These are phyloP conservation scores for Syncephalastrum racemosum DNA, from an alignment of 371 early-diverging fungal genomes.

Conservation along the genomic window DNA sequence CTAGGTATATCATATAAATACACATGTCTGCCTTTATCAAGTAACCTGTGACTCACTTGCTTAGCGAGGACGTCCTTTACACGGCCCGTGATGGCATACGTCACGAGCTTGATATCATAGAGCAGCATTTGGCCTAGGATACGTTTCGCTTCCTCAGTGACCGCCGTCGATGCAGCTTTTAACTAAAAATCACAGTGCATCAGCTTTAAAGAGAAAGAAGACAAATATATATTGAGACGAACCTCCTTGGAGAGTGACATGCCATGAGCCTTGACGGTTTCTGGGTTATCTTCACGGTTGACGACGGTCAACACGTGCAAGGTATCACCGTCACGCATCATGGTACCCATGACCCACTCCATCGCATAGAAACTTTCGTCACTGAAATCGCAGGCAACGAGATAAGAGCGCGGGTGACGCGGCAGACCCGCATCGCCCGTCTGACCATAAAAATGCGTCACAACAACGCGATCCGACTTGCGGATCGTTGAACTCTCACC, in stretches of 20 bases:
- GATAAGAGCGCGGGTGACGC: conserved; percentile 25
- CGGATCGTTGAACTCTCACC: conserved; percentile 7
- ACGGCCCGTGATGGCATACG: conserved; percentile 51
- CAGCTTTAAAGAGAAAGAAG: background rate
- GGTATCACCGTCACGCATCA: conserved; percentile 58
- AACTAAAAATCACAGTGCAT: conserved; percentile 18
- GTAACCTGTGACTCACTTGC: conserved; percentile 5
- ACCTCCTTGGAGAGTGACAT: conserved; percentile 21
- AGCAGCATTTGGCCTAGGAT: conserved; percentile 40
- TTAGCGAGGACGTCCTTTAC: conserved; percentile 41
- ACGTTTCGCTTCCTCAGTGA: conserved; percentile 24
- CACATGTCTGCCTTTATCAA: conserved; percentile 14
- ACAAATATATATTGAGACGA: background rate
- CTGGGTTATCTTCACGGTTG: conserved; percentile 48
- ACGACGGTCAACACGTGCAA: conserved; percentile 53
- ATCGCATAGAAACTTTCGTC: conserved; percentile 41
- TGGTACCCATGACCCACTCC: conserved; percentile 58
- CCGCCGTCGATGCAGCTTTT: conserved; percentile 23
- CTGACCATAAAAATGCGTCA: conserved; percentile 26
- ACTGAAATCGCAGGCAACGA: conserved; percentile 47
- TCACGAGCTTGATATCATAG: conserved; percentile 49
- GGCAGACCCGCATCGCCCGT: conserved; percentile 19
- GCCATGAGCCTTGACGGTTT: conserved; percentile 28
- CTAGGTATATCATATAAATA: conserved; percentile 3
- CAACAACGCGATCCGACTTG: conserved; percentile 15